phyloP scores from a whole-genome alignment of 371 early-diverging fungal species.

The Smittium mucronatum region DNA sequence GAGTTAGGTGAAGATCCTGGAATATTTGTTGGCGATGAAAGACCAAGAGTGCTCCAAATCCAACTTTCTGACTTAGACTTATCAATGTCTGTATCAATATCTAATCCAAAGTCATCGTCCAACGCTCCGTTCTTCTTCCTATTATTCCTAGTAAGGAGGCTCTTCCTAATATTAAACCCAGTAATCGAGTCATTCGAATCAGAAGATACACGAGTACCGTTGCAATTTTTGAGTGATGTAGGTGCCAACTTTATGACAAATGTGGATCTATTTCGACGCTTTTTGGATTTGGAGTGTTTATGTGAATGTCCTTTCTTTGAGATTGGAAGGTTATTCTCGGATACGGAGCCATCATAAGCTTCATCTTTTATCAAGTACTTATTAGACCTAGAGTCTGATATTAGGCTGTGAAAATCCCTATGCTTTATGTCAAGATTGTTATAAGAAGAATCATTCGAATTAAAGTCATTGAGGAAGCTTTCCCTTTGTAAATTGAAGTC shows the following conservation, averaged over 20 bases:
- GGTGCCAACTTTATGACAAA: constrained; percentile 33
- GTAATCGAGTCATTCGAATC: neutral
- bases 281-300: neutral
- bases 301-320: neutral
- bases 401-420: neutral
- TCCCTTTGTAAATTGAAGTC: neutral
- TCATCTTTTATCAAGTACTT: too few species aligned
- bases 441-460: neutral
- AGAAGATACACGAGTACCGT: neutral
- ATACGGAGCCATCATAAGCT: too few species aligned
- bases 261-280: constrained; percentile 18
- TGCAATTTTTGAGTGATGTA: constrained; percentile 20
- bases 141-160: neutral
- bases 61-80: neutral
- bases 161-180: neutral
- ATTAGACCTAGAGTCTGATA: neutral
- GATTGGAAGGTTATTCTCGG: neutral
- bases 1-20: neutral
- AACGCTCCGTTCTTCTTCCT: neutral
- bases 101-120: neutral
- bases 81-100: neutral
- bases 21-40: neutral
- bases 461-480: neutral
- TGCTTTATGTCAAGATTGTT: neutral
- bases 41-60: neutral